Base-by-base conservation (phyloP, 1,284 basidiomycete genomes). In the Limonomyces culmigenus region DNA sequence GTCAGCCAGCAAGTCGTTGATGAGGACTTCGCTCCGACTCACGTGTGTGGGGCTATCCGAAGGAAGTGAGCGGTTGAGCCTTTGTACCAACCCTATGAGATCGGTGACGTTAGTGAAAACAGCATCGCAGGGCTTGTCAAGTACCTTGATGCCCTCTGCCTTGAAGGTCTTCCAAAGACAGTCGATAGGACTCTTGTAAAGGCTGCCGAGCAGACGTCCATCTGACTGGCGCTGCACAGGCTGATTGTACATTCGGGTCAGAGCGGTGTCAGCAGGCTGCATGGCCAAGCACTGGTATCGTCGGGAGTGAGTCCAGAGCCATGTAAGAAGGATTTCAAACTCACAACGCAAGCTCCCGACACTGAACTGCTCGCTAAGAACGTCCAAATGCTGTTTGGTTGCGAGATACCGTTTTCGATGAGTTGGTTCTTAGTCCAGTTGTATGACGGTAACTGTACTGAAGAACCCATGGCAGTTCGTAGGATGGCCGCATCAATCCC, bases 221-320 rank as follows among this genome's bases (percentile, higher is more conserved):
- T 84, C 68, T 2, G 81, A 74, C 36, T 77, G 66, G 29, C 58
- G 63, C 43, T 66, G 61, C 2, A 85, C 89, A 17, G 85, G 84
- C 65, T 93, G 92, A 52, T 97, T 97, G 58, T 97, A 98, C 73
- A 97, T 81, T 40, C 93, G 69, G 5, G 93, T 97, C 36, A 97
- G 59, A 32, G 86, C 83, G 4, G 84, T 87, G 53, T 87, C 84
- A 10, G 83, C 80, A 14, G 81, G 81, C 51, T 91, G 87, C 87
- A 92, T 91, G 38, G 73, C 79, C 5, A 85, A 53, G 44, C 84
- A 83, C 79, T 87, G 16, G 39, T 13, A 29, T 18, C n/a, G n/a
- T 27, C 31, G 33, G 20, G 29, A 43, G 42, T 39, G 38, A 33
- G 32, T 36, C 17, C 35, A 13, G 38, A n/a, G 8, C 8, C 23